Percentiles rank a stretch among this genome's conserved stretches.
Conservation (phyloP, 768 basidiomycete genomes). For the Collybiopsis luxurians region DNA sequence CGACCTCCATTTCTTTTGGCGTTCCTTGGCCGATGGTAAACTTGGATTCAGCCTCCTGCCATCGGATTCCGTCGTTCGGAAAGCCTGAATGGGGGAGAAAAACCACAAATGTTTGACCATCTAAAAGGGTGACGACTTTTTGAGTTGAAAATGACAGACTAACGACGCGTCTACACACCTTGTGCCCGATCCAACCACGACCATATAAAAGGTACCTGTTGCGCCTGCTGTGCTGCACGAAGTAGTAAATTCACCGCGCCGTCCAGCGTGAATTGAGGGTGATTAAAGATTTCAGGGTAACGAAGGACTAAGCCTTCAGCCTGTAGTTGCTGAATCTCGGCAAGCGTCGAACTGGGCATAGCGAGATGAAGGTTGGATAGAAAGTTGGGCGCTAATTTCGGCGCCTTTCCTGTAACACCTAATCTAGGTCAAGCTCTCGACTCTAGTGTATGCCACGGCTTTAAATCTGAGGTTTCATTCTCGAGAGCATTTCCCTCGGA, state of each 20-base stretch:
- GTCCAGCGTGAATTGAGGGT: constrained; percentile 54
- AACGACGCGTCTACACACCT: constrained; percentile 41
- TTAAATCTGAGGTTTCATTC: too few species aligned
- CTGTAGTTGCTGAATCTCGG: constrained; percentile 38
- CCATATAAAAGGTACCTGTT: constrained; percentile 65
- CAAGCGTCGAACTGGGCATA: background rate
- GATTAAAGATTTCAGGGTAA: constrained; percentile 63
- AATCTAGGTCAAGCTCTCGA: too few species aligned
- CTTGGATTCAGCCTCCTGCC: constrained; percentile 68
- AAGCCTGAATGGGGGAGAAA: constrained; percentile 61
- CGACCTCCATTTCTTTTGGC: constrained; percentile 72
- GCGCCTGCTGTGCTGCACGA: constrained; percentile 56
- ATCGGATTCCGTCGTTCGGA: constrained; percentile 77
- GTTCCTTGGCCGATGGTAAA: constrained; percentile 47
- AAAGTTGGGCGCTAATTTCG: background rate
- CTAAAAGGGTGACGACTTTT: constrained; percentile 27
- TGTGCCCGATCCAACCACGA: constrained; percentile 74
- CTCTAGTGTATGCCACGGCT: too few species aligned
- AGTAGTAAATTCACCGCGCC: constrained; percentile 57
- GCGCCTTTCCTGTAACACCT: too few species aligned
- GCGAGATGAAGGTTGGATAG: background rate
- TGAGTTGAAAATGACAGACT: background rate
- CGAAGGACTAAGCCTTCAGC: constrained; percentile 66
- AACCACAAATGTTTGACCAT: constrained; percentile 65
- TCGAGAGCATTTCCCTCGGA: too few species aligned